These are phyloP conservation scores for Tuber aestivum DNA, from an alignment of 495 filamentous ascomycete genomes.

Conservation along the genomic window DNA sequence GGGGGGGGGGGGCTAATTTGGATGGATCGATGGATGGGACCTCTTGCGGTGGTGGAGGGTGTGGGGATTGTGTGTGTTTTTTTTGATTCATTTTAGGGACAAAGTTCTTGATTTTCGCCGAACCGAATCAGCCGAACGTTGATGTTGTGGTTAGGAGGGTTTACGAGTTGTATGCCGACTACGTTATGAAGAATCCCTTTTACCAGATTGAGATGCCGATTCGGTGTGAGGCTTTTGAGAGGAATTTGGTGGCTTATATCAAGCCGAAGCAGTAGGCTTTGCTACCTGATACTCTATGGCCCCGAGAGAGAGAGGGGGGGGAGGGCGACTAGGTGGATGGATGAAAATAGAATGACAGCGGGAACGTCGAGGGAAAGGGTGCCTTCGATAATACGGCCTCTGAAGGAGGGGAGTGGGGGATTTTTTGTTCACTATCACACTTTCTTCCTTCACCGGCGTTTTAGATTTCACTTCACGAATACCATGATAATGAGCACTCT, in stretches of 20 bases:
- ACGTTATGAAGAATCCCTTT: conserved; percentile 99
- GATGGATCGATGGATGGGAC: no score
- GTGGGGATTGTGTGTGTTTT: not conserved
- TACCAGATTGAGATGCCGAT: conserved; percentile 98
- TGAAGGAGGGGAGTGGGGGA: conserved; percentile 9
- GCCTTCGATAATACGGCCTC: conserved; percentile 1
- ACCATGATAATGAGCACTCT: not conserved
- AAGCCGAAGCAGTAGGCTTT: conserved; percentile 46
- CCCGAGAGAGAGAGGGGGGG: no score
- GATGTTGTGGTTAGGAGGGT: conserved; percentile 73
- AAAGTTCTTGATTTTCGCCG: conserved; percentile 93
- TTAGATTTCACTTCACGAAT: not conserved
- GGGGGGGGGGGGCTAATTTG: not conserved
- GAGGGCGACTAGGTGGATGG: conserved; percentile 47
- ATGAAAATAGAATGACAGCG: conserved; percentile 5
- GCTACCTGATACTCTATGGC: not conserved
- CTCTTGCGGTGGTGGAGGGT: no score
- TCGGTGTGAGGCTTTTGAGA: conserved; percentile 87
- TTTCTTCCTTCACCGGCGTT: conserved; percentile 9
- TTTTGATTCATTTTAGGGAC: no score
- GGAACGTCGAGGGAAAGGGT: not conserved
- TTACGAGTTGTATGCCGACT: conserved; percentile 94
- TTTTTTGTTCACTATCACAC: conserved; percentile 11
- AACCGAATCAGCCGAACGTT: conserved; percentile 80
- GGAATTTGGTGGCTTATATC: conserved; percentile 69